Percentiles rank a stretch among this genome's conserved stretches.
These are phyloP conservation scores for Lichtheimia hyalospora DNA, from an alignment of 371 early-diverging fungal genomes.

Conservation along the genomic window DNA sequence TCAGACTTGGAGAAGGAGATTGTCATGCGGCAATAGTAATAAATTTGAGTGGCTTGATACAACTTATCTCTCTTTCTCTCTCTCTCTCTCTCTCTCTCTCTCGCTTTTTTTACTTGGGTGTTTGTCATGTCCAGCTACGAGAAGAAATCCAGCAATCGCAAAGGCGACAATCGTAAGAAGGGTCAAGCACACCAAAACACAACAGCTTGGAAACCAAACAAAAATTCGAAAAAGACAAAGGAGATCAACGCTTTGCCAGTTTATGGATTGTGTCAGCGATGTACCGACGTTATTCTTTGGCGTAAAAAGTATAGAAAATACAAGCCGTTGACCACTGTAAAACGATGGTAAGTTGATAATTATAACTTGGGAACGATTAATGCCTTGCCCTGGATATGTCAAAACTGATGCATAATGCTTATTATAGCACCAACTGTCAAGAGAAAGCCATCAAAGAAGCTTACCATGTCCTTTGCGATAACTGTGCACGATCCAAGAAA, in stretches of 20 bases:
- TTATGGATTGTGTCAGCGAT: constrained; percentile 85
- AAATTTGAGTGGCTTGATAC: constrained; percentile 1
- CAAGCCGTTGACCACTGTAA: constrained; percentile 90
- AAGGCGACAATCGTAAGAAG: constrained; percentile 68
- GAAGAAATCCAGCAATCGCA: constrained; percentile 53
- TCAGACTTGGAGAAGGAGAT: constrained; percentile 42
- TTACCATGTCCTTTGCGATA: constrained; percentile 92
- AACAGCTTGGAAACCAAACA: constrained; percentile 86
- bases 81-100: background rate
- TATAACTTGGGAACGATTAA: background rate
- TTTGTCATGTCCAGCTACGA: constrained; percentile 21
- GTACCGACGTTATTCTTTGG: constrained; percentile 89
- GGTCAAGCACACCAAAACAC: constrained; percentile 90
- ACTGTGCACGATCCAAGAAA: constrained; percentile 75
- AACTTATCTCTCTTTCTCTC: background rate
- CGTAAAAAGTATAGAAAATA: constrained; percentile 95
- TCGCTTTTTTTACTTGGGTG: background rate
- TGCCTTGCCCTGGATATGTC: no score
- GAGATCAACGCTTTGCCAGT: constrained; percentile 82
- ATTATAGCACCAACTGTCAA: constrained; percentile 56
- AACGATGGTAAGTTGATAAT: constrained; percentile 72
- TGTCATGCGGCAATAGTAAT: constrained; percentile 18
- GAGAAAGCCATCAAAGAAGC: constrained; percentile 89
- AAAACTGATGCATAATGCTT: no score
- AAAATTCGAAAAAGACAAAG: constrained; percentile 76